phyloP scores from a whole-genome alignment of 2,329 filamentous ascomycete species.

The Allantophomopsis lycopodina region DNA sequence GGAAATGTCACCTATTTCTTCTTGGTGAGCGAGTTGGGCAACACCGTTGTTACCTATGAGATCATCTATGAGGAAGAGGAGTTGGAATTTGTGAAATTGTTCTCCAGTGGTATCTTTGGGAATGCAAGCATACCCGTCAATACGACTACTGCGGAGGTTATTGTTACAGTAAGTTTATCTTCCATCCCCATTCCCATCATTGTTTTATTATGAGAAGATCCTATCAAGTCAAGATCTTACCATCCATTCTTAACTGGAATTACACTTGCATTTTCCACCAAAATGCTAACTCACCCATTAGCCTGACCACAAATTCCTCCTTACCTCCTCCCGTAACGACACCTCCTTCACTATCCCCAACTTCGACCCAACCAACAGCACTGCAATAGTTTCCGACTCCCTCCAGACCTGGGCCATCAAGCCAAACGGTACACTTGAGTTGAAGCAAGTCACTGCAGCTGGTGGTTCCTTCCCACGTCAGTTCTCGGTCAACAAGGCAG shows the following conservation, averaged over 20 bases:
- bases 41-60: conserved; percentile 33
- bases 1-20: conserved; percentile 21
- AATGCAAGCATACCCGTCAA: conserved; percentile 24
- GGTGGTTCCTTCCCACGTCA: conserved; percentile 31
- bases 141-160: conserved; percentile 39
- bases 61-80: conserved; percentile 33
- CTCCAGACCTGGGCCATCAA: conserved; percentile 49
- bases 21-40: conserved; percentile 31
- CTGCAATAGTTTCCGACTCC: conserved; percentile 42
- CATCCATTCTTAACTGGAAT: no score
- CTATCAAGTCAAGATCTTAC: no score
- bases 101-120: conserved; percentile 32
- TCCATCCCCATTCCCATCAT: not conserved
- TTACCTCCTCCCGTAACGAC: conserved; percentile 56
- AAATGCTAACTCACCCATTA: conserved; percentile 15
- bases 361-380: conserved; percentile 27
- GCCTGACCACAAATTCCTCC: conserved; percentile 47
- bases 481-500: conserved; percentile 30
- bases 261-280: not conserved
- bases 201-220: no score
- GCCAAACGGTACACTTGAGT: conserved; percentile 25
- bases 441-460: conserved; percentile 26
- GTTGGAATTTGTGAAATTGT: conserved; percentile 32
- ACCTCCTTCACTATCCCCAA: conserved; percentile 33
- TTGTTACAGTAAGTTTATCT: conserved; percentile 35